Evolutionary conservation across 2,329 filamentous ascomycete genomes (phyloP).

Genomic region (Aphanoascus verrucosus): DNA sequence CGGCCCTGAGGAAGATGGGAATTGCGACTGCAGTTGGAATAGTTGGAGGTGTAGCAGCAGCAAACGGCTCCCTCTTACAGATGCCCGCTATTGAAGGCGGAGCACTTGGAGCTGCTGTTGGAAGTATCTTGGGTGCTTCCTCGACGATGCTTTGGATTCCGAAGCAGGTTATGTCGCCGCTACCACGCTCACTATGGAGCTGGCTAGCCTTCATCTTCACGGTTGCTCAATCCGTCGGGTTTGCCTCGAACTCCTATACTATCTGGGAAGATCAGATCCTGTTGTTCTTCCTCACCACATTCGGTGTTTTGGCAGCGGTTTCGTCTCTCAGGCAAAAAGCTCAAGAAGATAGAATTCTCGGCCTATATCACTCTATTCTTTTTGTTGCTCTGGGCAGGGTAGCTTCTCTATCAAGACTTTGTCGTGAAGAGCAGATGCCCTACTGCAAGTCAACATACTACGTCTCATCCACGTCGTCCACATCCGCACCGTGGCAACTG

Average conservation of each 20-base stretch:
- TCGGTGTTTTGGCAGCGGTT: slow-evolving; percentile 63
- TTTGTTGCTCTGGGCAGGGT: slow-evolving; percentile 71
- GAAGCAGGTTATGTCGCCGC: slow-evolving; percentile 36
- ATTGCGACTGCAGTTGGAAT: slow-evolving; percentile 40
- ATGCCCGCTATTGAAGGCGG: slow-evolving; percentile 25
- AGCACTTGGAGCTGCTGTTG: slow-evolving; percentile 34
- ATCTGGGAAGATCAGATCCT: slow-evolving; percentile 98
- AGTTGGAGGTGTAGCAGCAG: slow-evolving; percentile 21
- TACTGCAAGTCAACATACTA: slow-evolving; percentile 95
- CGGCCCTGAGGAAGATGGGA: slow-evolving; percentile 42
- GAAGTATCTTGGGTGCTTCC: slow-evolving; percentile 37
- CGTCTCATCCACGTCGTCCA: slow-evolving; percentile 79
- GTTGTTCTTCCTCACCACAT: slow-evolving; percentile 80
- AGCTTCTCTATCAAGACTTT: slow-evolving; percentile 81
- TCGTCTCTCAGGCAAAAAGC: slow-evolving; percentile 64
- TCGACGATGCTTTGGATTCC: slow-evolving; percentile 33
- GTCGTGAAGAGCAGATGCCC: slow-evolving; percentile 96
- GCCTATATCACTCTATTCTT: slow-evolving; percentile 70
- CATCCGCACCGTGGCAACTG: slow-evolving; percentile 83
- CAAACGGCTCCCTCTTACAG: slow-evolving; percentile 21
- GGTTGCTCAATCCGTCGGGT: slow-evolving; percentile 78
- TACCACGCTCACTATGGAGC: slow-evolving; percentile 76
- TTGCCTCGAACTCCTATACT: slow-evolving; percentile 94
- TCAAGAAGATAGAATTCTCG: slow-evolving; percentile 58
- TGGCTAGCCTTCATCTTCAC: slow-evolving; percentile 74